Base-by-base conservation (phyloP, 2,329 filamentous ascomycete species). In the Fusarium torulosum region DNA sequence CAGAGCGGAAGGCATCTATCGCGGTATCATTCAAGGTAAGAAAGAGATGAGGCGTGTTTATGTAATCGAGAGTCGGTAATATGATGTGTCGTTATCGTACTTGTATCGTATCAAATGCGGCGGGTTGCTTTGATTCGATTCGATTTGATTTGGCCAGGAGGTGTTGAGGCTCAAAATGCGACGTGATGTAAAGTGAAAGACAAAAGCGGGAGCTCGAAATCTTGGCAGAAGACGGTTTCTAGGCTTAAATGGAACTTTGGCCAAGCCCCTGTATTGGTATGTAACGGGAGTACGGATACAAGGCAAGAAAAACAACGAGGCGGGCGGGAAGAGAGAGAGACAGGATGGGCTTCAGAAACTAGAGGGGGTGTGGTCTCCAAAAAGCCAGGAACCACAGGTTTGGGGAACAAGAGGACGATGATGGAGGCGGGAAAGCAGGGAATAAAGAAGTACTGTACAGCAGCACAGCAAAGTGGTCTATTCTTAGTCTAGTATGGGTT, bases 1-100 rank as follows among this genome's bases (percentile, higher is more conserved):
- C 63, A 70, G 63, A 54, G 43, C 53, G 38, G 66, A 69, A 69
- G 62, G 66, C 66, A 70, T 69, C 44, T 69, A 70, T 52, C 38
- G 46, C 35, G 54, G 37, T 54, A 53, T 59, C 63, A 68, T 67
- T 43, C 57, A 60, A 53, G 25, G 17, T 17, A n/a, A 25, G 21
- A 15, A 13, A 10, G 11, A 29, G 27, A 5, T 13, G 27, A 13
- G 8, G 15, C 63, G 31, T 8, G 45, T 40, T 64, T 64, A 42
- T 11, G 50, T 47, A 64, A 64, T 43, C 43, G 14, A 35, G 33
- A 29, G 27, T 9, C 27, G 27, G 27, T 2, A 8, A 35, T 35
- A 8, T 35, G 33, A 35, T n/a, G 17, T 35, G 7, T 17, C 17
- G 17, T 35, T 35, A n/a, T 35, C 4, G 33, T 35, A 4, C 7